Conservation (phyloP, 2,329 filamentous ascomycete genomes). For the Epichloe uncinata region DNA sequence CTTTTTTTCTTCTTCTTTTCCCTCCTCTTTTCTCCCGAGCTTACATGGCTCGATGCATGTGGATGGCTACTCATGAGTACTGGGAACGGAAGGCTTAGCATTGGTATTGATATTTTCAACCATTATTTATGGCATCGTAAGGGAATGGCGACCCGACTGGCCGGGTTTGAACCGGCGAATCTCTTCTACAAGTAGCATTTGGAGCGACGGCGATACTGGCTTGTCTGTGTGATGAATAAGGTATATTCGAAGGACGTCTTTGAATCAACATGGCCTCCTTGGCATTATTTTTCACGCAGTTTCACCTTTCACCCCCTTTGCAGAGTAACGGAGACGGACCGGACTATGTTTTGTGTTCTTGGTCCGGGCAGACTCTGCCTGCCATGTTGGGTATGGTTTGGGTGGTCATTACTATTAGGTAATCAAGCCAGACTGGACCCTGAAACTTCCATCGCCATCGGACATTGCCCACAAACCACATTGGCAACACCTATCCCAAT, state of each 20-base stretch:
- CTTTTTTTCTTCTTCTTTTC: neutral
- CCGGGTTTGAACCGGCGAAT: neutral
- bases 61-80: neutral
- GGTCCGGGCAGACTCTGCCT: too few species aligned
- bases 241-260: neutral
- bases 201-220: neutral
- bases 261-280: too few species aligned
- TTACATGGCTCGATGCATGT: neutral
- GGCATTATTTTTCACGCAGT: too few species aligned
- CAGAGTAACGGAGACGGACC: too few species aligned
- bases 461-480: neutral
- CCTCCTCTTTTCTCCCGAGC: too few species aligned
- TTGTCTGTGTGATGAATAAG: neutral
- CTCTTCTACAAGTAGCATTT: neutral
- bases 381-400: too few species aligned
- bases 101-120: neutral
- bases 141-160: neutral
- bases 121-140: neutral
- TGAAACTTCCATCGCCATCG: neutral
- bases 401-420: neutral
- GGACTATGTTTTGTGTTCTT: too few species aligned
- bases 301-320: too few species aligned
- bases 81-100: neutral
- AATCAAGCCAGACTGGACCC: neutral
- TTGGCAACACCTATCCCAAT: slow-evolving; percentile 4